A percentile compares a stretch with the other conserved stretches of the same genome.
Evolutionary conservation across 2,329 filamentous ascomycete species (phyloP).

Genomic region (Pseudogymnoascus sp.): DNA sequence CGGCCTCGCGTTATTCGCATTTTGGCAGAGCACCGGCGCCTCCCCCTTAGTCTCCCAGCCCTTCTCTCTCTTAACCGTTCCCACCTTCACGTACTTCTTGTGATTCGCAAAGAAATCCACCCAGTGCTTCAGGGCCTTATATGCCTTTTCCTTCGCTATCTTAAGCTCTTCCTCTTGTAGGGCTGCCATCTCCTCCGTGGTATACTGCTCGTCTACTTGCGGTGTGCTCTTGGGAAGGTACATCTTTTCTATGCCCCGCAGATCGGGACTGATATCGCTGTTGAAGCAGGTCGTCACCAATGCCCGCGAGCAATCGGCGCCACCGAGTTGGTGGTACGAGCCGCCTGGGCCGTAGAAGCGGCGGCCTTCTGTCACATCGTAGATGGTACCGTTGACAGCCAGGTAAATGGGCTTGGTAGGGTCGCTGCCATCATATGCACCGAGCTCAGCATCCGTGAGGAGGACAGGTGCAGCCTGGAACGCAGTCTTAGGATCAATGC

Average conservation of each 20-base stretch:
- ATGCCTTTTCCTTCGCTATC: constrained; percentile 56
- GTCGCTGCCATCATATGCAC: constrained; percentile 70
- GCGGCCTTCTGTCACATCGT: constrained; percentile 66
- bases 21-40: constrained; percentile 52
- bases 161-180: constrained; percentile 56
- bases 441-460: constrained; percentile 69
- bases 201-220: constrained; percentile 52
- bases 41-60: constrained; percentile 54
- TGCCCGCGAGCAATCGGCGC: constrained; percentile 75
- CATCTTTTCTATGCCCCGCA: constrained; percentile 82
- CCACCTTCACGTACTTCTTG: constrained; percentile 75
- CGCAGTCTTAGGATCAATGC: neutral
- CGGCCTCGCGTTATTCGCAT: constrained; percentile 53
- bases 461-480: constrained; percentile 50
- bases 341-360: constrained; percentile 76
- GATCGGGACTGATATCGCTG: constrained; percentile 68
- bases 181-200: constrained; percentile 44
- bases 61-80: constrained; percentile 58
- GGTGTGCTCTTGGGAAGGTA: constrained; percentile 61
- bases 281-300: constrained; percentile 92
- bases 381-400: constrained; percentile 80
- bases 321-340: constrained; percentile 79
- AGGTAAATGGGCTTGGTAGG: constrained; percentile 74
- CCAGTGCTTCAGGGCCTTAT: constrained; percentile 70
- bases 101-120: constrained; percentile 72